A percentile compares a stretch with the other conserved stretches of the same genome.
These are phyloP conservation scores for Aspergillus texensis DNA, from an alignment of 2,329 filamentous ascomycete species.

Conservation along the genomic window DNA sequence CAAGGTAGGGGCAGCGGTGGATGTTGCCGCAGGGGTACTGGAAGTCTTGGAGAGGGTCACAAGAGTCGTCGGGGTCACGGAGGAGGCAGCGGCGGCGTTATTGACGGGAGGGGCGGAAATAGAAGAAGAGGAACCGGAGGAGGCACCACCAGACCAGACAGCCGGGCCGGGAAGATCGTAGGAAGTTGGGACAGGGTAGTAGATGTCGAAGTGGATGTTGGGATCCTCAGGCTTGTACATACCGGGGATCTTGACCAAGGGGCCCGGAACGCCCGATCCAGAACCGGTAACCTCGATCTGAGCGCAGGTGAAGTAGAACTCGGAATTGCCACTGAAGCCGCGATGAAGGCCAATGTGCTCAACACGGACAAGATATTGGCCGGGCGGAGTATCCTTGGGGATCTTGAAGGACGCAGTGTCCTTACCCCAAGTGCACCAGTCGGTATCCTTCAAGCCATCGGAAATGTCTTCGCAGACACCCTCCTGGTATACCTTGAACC, in stretches of 20 bases:
- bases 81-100: neutral
- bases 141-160: neutral
- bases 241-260: constrained; percentile 19
- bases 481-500: constrained; percentile 26
- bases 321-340: constrained; percentile 47
- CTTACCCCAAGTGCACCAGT: constrained; percentile 19
- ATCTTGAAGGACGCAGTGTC: constrained; percentile 26
- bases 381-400: constrained; percentile 43
- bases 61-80: neutral
- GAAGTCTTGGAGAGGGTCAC: neutral
- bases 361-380: constrained; percentile 53
- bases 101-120: neutral
- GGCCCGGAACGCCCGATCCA: constrained; percentile 30
- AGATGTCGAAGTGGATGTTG: constrained; percentile 19
- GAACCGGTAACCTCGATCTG: constrained; percentile 50
- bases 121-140: neutral
- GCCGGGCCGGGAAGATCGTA: constrained; percentile 9
- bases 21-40: neutral
- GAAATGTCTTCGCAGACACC: constrained; percentile 7
- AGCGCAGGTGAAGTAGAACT: constrained; percentile 51
- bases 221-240: constrained; percentile 17
- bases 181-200: constrained; percentile 3
- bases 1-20: no score
- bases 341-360: constrained; percentile 54
- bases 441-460: constrained; percentile 5